Conservation (phyloP, 1,139 yeast genomes). For the Yamadazyma sp. region DNA sequence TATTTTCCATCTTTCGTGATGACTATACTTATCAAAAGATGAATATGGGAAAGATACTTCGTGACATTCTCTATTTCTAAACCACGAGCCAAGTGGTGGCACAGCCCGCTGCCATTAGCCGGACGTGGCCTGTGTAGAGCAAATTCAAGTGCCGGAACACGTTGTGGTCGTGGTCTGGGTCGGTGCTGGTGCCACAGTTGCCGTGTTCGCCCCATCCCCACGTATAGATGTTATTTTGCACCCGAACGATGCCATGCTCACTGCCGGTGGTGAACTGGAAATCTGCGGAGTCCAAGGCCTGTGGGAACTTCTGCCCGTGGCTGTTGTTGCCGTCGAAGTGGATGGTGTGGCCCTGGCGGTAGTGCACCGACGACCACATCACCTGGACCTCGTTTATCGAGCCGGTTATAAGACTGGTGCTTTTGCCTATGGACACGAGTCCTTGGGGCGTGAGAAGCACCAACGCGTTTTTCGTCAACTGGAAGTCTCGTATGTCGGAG, state of each 20-base stretch:
- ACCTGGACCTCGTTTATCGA: slow-evolving; percentile 27
- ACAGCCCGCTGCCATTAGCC: slow-evolving; percentile 39
- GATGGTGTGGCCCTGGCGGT: slow-evolving; percentile 26
- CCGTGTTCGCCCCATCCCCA: slow-evolving; percentile 99
- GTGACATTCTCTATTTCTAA: slow-evolving; percentile 46
- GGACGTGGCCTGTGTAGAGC: slow-evolving; percentile 25
- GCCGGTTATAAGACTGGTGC: background rate
- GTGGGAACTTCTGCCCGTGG: slow-evolving; percentile 63
- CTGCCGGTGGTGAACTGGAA: slow-evolving; percentile 59
- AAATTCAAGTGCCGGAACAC: slow-evolving; percentile 39
- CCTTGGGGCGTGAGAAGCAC: slow-evolving; percentile 16
- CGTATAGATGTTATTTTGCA: slow-evolving; percentile 43
- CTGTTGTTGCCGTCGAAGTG: slow-evolving; percentile 70
- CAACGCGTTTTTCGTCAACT: slow-evolving; percentile 51
- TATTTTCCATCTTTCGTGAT: slow-evolving; percentile 70
- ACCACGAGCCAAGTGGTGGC: slow-evolving; percentile 44
- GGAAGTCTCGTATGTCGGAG: slow-evolving; percentile 15
- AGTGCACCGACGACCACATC: slow-evolving; percentile 86
- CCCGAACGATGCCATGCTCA: slow-evolving; percentile 70
- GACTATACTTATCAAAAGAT: slow-evolving; percentile 50
- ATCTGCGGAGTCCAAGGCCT: slow-evolving; percentile 8
- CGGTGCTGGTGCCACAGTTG: slow-evolving; percentile 64
- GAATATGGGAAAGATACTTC: slow-evolving; percentile 80
- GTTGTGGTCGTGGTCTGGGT: slow-evolving; percentile 24
- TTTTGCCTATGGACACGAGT: slow-evolving; percentile 19